These are phyloP conservation scores for Arthrinium phaeospermum DNA, from an alignment of 2,329 filamentous ascomycete species.

Conservation along the genomic window DNA sequence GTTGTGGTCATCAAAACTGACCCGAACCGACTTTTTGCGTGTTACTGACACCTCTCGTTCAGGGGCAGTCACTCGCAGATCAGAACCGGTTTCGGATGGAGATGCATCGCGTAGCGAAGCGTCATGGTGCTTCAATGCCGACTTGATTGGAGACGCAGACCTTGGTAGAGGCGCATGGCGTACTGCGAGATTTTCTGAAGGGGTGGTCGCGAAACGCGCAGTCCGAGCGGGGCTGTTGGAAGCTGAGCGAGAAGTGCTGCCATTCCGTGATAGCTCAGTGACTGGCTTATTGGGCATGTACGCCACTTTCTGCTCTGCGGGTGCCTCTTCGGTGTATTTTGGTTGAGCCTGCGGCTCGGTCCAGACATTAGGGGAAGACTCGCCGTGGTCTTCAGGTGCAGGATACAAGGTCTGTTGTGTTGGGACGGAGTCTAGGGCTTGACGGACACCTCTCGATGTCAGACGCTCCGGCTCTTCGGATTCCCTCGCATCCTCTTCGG, in stretches of 20 bases:
- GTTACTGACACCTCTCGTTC: conserved; percentile 41
- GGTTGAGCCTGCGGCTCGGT: conserved; percentile 13
- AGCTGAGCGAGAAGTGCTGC: conserved; percentile 41
- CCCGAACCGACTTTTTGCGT: conserved; percentile 70
- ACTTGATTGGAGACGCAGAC: conserved; percentile 78
- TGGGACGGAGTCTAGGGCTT: conserved; percentile 43
- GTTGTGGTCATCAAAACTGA: conserved; percentile 79
- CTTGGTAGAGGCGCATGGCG: conserved; percentile 73
- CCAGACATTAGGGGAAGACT: background rate
- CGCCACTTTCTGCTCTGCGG: conserved; percentile 26
- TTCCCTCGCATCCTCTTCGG: conserved; percentile 45
- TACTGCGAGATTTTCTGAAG: conserved; percentile 58
- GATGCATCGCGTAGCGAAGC: conserved; percentile 56
- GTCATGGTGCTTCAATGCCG: conserved; percentile 71
- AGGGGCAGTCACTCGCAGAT: conserved; percentile 40
- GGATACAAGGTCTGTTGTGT: conserved; percentile 38
- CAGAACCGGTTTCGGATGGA: conserved; percentile 56
- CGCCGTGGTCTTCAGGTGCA: conserved; percentile 25
- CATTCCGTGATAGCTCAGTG: conserved; percentile 29
- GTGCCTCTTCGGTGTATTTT: conserved; percentile 24
- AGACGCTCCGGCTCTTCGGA: background rate
- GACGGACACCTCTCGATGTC: conserved; percentile 32
- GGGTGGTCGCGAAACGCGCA: conserved; percentile 67
- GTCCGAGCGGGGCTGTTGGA: conserved; percentile 70
- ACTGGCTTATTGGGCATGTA: conserved; percentile 33